Evolutionary conservation across 1,139 yeast genomes (phyloP), one percentile per base, ranked within the genome.

Genomic region (Ogataea hybrid): DNA sequence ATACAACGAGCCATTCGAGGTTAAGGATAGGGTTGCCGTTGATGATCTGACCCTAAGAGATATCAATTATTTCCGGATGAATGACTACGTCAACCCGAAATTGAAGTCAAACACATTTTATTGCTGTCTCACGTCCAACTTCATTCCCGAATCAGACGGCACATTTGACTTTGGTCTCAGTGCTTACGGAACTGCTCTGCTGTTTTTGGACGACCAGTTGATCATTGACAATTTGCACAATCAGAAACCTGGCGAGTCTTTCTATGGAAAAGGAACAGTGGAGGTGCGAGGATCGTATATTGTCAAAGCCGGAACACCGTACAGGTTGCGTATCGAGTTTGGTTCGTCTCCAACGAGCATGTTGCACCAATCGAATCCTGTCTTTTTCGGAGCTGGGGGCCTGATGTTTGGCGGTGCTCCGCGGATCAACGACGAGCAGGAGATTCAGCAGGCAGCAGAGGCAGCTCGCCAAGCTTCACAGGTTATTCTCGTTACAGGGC

Each of bases 201-300:
- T 79, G 16, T 79, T 67, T 52, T 59, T 79, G 41, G 72, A 79
- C 50, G 81, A 62, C 41, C 57, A 73, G 54, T 59, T 75, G 44
- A 64, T 79, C 25, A 76, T 77, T 45, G 83, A 79, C 55, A 77
- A 79, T 62, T 70, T 68, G 51, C 73, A 77, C 33, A 59, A 67
- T 14, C 84, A 79, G 62, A 64, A 53, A n/a, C 58, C 56, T 30
- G 84, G 83, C 27, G 61, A 62, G 28, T 65, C 70, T 3, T 77
- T 75, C 62, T 67, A 69, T 47, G 73, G 75, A 12, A 57, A 65
- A 53, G 82, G 81, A 40, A 71, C 81, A 23, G 64, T 69, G 44
- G 74, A 75, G 17, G 58, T 62, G 10, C 18, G 34, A 15, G 69
- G 23, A 32, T 54, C 6, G 59, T 78, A 48, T n/a, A 7, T 17